A percentile compares a stretch with the other conserved stretches of the same genome.
Evolutionary conservation across 2,329 filamentous ascomycete species (phyloP).

Genomic region (Scedosporium minutisporum): DNA sequence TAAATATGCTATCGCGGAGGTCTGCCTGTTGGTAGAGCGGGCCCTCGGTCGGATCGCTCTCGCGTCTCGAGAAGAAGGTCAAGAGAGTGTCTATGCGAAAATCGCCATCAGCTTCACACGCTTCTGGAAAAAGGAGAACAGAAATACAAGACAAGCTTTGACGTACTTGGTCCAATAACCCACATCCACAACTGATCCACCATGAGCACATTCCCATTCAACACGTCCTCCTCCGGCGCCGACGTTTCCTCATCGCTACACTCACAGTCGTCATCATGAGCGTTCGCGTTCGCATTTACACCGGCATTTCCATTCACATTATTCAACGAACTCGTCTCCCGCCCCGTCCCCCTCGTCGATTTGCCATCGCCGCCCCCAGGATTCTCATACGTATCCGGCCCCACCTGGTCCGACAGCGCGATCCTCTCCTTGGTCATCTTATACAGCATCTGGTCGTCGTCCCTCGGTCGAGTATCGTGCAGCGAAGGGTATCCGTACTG

Average conservation of each 20-base stretch:
- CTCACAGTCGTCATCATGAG: conserved; percentile 10
- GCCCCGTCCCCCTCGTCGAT: conserved; percentile 6
- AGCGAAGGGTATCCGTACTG: conserved; percentile 56
- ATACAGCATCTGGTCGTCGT: conserved; percentile 60
- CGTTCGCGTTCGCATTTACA: neutral
- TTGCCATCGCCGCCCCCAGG: conserved; percentile 10
- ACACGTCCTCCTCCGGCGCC: conserved; percentile 24
- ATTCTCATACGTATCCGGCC: conserved; percentile 4
- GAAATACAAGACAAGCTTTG: neutral
- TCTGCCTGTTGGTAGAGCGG: conserved; percentile 51
- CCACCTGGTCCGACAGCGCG: conserved; percentile 3
- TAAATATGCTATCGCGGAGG: conserved; percentile 53
- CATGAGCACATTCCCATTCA: conserved; percentile 53
- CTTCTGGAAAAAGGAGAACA: accelerated
- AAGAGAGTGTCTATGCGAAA: conserved; percentile 33
- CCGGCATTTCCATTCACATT: too few species aligned
- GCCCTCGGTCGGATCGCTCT: conserved; percentile 44
- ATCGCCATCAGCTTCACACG: neutral
- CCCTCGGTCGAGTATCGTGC: conserved; percentile 48
- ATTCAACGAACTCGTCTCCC: conserved; percentile 9
- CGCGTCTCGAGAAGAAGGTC: conserved; percentile 46
- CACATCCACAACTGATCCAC: conserved; percentile 58
- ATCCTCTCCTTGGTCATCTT: conserved; percentile 46
- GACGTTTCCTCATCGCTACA: conserved; percentile 22
- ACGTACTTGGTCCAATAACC: conserved; percentile 43